Conservation (phyloP, 768 basidiomycete genomes). For the Agaricus sinodeliciosus region DNA sequence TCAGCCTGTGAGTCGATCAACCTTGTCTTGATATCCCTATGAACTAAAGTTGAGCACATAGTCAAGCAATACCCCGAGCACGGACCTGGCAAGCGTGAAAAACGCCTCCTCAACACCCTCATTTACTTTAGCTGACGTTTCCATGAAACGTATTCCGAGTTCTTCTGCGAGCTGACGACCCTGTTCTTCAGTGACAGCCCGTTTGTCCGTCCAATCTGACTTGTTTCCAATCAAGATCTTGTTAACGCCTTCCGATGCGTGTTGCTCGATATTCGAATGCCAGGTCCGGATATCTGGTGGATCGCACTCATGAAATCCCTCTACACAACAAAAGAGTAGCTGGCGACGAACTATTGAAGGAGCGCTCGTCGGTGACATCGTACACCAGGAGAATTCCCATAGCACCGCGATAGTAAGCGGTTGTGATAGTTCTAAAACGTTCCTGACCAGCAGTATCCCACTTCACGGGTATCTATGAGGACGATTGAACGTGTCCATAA, state of each 20-base stretch:
- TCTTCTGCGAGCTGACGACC: slow-evolving; percentile 90
- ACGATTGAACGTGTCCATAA: background rate
- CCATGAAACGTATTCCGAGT: slow-evolving; percentile 94
- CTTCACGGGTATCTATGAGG: slow-evolving; percentile 31
- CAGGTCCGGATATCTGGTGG: slow-evolving; percentile 90
- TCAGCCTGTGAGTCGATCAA: slow-evolving; percentile 92
- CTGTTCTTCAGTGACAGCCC: slow-evolving; percentile 85
- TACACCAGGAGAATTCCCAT: slow-evolving; percentile 99
- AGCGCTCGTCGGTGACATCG: slow-evolving; percentile 91
- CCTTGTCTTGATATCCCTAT: slow-evolving; percentile 94
- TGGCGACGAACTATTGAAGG: slow-evolving; percentile 80
- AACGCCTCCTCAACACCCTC: slow-evolving; percentile 99
- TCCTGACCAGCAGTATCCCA: slow-evolving; percentile 99
- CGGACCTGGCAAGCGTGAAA: slow-evolving; percentile 89
- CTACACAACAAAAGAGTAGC: background rate
- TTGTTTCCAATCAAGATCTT: slow-evolving; percentile 99
- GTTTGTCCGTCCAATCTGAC: slow-evolving; percentile 97
- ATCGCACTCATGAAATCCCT: background rate
- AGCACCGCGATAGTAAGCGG: slow-evolving; percentile 97
- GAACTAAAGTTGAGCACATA: background rate
- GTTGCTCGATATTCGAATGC: slow-evolving; percentile 97
- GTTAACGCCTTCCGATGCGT: slow-evolving; percentile 98
- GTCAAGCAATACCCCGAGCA: background rate
- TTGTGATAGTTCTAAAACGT: slow-evolving; percentile 96
- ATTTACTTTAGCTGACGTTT: slow-evolving; percentile 95